Evolutionary conservation across 2,329 filamentous ascomycete species (phyloP).

Genomic region (Claviceps pazoutovae): DNA sequence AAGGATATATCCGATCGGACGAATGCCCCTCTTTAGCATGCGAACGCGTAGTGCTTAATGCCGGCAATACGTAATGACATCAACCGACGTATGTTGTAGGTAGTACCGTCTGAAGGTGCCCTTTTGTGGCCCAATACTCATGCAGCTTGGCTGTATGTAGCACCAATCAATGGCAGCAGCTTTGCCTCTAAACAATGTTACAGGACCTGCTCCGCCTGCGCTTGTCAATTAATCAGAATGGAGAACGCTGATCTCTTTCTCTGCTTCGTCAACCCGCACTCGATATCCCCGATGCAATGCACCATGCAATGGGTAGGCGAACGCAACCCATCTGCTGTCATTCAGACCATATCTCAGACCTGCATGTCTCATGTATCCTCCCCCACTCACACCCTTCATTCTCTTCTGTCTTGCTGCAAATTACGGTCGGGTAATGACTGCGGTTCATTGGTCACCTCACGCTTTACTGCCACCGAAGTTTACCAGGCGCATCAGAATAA

Average conservation of each 20-base stretch:
- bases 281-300: neutral
- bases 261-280: neutral
- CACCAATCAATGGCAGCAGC: too few species aligned
- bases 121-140: too few species aligned
- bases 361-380: neutral
- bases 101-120: too few species aligned
- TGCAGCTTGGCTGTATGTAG: too few species aligned
- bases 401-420: neutral
- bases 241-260: neutral
- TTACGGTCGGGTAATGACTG: neutral
- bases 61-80: neutral
- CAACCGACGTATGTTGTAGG: neutral
- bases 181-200: neutral
- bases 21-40: neutral
- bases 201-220: too few species aligned
- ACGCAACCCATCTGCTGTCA: neutral
- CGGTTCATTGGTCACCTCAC: neutral
- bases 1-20: neutral
- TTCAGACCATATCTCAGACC: neutral
- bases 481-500: neutral
- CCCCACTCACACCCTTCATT: neutral
- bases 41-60: neutral
- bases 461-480: neutral
- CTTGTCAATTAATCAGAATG: too few species aligned
- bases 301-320: neutral